phyloP scores from a whole-genome alignment of 2,329 filamentous ascomycete species.

The Dissoconium aciculare region DNA sequence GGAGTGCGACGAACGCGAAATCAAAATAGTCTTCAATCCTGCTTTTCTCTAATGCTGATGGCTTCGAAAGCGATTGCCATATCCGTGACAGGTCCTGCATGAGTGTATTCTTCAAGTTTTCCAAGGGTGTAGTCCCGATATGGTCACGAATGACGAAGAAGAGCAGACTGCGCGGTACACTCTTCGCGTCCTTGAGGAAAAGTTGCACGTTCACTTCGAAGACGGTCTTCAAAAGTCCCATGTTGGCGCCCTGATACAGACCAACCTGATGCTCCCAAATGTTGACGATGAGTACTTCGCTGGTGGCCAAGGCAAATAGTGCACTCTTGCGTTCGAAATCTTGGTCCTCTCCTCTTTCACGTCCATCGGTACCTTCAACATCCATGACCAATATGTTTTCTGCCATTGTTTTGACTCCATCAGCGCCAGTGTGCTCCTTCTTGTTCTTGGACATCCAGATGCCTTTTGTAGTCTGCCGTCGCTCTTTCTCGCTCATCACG shows the following conservation, averaged over 20 bases:
- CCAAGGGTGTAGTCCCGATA: constrained; percentile 76
- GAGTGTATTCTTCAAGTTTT: constrained; percentile 79
- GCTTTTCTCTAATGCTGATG: constrained; percentile 71
- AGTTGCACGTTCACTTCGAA: constrained; percentile 97
- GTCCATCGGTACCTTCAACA: constrained; percentile 91
- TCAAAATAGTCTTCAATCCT: constrained; percentile 96
- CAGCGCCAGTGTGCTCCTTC: constrained; percentile 32
- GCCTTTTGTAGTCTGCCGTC: constrained; percentile 93
- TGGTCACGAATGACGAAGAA: constrained; percentile 99
- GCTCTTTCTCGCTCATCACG: constrained; percentile 90
- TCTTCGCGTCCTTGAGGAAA: constrained; percentile 91
- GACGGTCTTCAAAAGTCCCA: constrained; percentile 95
- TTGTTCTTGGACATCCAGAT: constrained; percentile 99
- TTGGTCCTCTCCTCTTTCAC: constrained; percentile 92
- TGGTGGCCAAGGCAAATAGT: constrained; percentile 89
- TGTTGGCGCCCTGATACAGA: constrained; percentile 94
- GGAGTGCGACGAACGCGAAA: constrained; percentile 88
- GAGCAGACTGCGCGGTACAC: constrained; percentile 74
- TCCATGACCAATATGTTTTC: constrained; percentile 99
- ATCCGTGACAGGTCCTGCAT: constrained; percentile 82
- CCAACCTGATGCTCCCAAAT: constrained; percentile 99
- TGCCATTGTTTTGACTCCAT: constrained; percentile 56
- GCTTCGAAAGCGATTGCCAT: constrained; percentile 87
- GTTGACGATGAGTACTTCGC: constrained; percentile 94
- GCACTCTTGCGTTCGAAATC: constrained; percentile 98